phyloP scores from a whole-genome alignment of 73 alveolate genomes.

The Paramecium bursaria region DNA sequence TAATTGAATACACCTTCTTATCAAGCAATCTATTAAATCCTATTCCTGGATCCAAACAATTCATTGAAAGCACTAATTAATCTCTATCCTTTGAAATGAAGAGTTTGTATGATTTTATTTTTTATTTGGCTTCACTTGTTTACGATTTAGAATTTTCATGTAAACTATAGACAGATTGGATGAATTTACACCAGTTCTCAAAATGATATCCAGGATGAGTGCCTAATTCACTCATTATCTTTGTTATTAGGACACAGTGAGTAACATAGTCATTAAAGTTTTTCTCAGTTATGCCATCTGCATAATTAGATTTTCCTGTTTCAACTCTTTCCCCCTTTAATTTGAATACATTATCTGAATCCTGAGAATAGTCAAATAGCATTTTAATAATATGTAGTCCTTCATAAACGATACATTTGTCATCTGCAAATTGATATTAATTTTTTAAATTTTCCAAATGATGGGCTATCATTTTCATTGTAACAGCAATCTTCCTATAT shows the following conservation, averaged over 20 bases:
- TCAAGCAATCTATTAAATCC: slow-evolving; percentile 83
- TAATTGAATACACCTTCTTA: slow-evolving; percentile 68
- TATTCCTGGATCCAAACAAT: slow-evolving; percentile 95
- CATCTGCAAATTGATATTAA: neutral
- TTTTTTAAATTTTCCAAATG: slow-evolving; percentile 18
- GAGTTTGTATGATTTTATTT: slow-evolving; percentile 2
- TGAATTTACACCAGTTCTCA: slow-evolving; percentile 45
- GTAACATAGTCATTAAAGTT: neutral
- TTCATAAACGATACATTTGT: neutral
- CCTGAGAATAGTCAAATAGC: neutral
- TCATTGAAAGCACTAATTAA: slow-evolving; percentile 76
- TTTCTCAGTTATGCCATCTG: neutral
- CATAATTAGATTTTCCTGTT: neutral
- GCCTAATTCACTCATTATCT: slow-evolving; percentile 9
- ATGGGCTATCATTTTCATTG: slow-evolving; percentile 28
- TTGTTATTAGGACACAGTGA: neutral
- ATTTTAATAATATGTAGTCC: slow-evolving; percentile 11
- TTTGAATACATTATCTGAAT: slow-evolving; percentile 19
- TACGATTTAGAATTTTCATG: neutral
- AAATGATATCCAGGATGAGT: slow-evolving; percentile 8
- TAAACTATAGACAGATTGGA: slow-evolving; percentile 2
- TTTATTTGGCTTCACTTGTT: neutral
- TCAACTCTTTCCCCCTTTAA: neutral
- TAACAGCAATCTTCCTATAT: neutral
- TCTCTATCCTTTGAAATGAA: slow-evolving; percentile 2